phyloP scores from a whole-genome alignment of 116 monocot species.

The Zostera marina region DNA sequence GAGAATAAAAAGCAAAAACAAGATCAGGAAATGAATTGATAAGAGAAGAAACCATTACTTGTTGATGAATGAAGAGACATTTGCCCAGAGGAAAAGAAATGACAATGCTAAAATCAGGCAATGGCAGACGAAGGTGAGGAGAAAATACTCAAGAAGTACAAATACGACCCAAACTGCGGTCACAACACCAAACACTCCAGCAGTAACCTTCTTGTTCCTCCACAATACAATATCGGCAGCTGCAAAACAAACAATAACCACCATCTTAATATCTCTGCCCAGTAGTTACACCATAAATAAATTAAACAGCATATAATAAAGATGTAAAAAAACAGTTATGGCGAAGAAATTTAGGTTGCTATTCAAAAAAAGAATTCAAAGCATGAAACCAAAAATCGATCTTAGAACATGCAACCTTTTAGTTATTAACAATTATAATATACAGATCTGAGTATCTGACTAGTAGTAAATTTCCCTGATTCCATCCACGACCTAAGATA shows the following conservation, averaged over 20 bases:
- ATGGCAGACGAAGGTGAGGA: conserved; percentile 40
- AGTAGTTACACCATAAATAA: not conserved
- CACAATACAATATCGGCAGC: conserved; percentile 81
- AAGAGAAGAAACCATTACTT: conserved; percentile 20
- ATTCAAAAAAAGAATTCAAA: no score
- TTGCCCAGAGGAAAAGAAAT: conserved; percentile 60
- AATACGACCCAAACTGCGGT: conserved; percentile 63
- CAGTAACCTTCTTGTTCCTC: conserved; percentile 84
- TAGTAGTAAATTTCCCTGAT: no score
- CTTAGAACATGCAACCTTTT: no score
- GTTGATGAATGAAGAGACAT: conserved; percentile 45
- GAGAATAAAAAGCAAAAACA: not conserved
- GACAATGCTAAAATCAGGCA: conserved; percentile 35
- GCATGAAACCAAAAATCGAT: no score
- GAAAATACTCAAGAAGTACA: conserved; percentile 67
- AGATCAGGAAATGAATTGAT: conserved; percentile 1
- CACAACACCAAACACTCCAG: conserved; percentile 33
- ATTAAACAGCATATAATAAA: not conserved
- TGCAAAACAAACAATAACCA: conserved; percentile 8
- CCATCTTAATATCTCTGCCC: not conserved
- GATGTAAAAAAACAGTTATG: no score
- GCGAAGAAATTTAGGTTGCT: no score
- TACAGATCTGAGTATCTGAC: no score
- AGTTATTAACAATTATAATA: no score
- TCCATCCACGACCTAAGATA: no score